phyloP scores from a whole-genome alignment of 73 alveolate species.

The Loxodes magnus region DNA sequence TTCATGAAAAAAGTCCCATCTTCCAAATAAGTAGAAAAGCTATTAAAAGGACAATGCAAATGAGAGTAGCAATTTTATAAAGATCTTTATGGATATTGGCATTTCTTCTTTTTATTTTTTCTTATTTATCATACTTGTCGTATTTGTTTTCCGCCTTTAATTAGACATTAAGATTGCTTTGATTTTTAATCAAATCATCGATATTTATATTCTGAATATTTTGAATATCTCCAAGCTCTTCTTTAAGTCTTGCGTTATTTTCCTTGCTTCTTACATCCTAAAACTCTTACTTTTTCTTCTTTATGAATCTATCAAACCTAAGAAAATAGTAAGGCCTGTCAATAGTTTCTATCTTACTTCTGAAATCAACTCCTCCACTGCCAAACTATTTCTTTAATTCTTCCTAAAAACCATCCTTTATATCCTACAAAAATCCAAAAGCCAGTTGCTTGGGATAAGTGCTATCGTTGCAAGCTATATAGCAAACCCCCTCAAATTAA shows the following conservation, averaged over 20 bases:
- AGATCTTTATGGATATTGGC: no score
- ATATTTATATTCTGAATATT: slow-evolving; percentile 72
- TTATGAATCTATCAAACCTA: slow-evolving; percentile 60
- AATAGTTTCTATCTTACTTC: slow-evolving; percentile 73
- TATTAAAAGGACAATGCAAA: no score
- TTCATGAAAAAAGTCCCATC: no score
- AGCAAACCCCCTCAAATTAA: slow-evolving; percentile 63
- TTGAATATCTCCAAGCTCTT: slow-evolving; percentile 65
- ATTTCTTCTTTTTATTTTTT: no score
- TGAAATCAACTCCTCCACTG: slow-evolving; percentile 64
- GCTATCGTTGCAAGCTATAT: slow-evolving; percentile 53
- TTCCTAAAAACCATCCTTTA: slow-evolving; percentile 54
- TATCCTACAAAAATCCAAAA: slow-evolving; percentile 54
- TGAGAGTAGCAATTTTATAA: no score
- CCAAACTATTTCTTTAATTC: slow-evolving; percentile 73
- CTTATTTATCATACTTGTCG: no score
- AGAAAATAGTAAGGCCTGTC: slow-evolving; percentile 75
- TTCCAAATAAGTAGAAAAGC: no score
- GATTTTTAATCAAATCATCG: slow-evolving; percentile 63
- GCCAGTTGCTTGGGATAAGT: slow-evolving; percentile 77
- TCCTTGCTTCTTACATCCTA: slow-evolving; percentile 33
- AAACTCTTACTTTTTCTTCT: slow-evolving; percentile 57
- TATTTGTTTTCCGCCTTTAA: no score
- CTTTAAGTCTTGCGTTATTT: slow-evolving; percentile 49
- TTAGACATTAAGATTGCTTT: slow-evolving; percentile 40